Base-by-base conservation (phyloP, 2,329 filamentous ascomycete genomes). In the Epichloe bromicola region DNA sequence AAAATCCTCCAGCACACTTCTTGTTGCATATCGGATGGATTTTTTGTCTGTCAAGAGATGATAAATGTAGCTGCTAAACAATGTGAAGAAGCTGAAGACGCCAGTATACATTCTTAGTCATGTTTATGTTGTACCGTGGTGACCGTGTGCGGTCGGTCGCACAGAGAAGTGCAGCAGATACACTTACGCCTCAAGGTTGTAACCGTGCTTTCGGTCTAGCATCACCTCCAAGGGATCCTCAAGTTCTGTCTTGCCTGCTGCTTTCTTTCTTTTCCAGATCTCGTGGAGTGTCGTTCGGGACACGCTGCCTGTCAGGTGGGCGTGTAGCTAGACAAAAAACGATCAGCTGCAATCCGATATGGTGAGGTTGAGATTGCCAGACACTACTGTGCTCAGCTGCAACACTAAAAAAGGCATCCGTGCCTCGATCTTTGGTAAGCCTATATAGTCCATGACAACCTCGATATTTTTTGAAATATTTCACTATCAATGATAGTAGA, bases 31-130 rank as follows among this genome's bases (percentile, higher is more conserved):
- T 40, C 68, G 70, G 46, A 88, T 68, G 56, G 80, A 79, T 3
- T 72, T 11, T 74, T 74, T 65, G 58, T 85, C 79, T 59, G 79
- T 80, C 67, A 85, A 76, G 37, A 94, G 80, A 53, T 78, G 74
- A 68, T 93, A 91, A 57, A 90, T 91, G 64, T 88, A 88, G 42
- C 76, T 82, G 26, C 82, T 83, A 68, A 91, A 91, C 15, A 89
- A 73, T 2, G 82, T 82, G 61, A 90, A 89, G 74, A 89, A 88
- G 40, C 85, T 85, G 47, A 26, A 4, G 33, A 11, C 14, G 34
- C 4, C 17, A 34, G 14, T 26, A 23, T 14, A 11, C 12, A 17
- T 36, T 17, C 14, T 23, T 15, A 37, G 30, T 23, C 44, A 46
- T 46, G 33, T 23, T 17, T 19, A 38, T 17, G 12, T 40, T 26